These are phyloP conservation scores for Scutellaria baicalensis DNA, from an alignment of 257 asterid genomes.

Conservation along the genomic window DNA sequence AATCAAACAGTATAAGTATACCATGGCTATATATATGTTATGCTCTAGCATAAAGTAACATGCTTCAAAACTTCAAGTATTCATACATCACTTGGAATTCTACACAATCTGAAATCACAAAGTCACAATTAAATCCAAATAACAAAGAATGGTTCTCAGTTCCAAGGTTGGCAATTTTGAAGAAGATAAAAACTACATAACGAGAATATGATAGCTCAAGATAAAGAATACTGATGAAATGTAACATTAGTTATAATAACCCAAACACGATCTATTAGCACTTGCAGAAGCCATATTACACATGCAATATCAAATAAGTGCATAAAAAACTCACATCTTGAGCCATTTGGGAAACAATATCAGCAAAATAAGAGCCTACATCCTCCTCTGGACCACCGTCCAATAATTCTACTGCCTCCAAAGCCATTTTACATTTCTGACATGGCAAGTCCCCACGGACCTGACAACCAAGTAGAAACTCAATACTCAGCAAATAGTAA, in stretches of 20 bases:
- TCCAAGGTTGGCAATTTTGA: neutral
- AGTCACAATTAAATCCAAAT: neutral
- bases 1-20: neutral
- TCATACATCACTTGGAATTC: neutral
- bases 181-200: neutral
- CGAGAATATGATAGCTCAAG: neutral
- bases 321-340: conserved; percentile 67
- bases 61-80: neutral
- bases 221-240: too few species aligned
- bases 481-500: neutral
- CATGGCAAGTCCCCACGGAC: conserved; percentile 89
- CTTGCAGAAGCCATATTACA: neutral
- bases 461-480: conserved; percentile 27
- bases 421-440: conserved; percentile 77
- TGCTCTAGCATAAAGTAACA: neutral
- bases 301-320: neutral
- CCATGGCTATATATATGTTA: neutral
- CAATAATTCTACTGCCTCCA: conserved; percentile 81
- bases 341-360: conserved; percentile 87
- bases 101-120: neutral
- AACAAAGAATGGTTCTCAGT: neutral
- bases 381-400: conserved; percentile 70
- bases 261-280: too few species aligned
- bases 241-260: too few species aligned
- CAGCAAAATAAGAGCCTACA: conserved; percentile 91